A percentile compares a stretch with the other conserved stretches of the same genome.
phyloP scores from a whole-genome alignment of 441 rosid species.

The Pelargonium fulgidum region DNA sequence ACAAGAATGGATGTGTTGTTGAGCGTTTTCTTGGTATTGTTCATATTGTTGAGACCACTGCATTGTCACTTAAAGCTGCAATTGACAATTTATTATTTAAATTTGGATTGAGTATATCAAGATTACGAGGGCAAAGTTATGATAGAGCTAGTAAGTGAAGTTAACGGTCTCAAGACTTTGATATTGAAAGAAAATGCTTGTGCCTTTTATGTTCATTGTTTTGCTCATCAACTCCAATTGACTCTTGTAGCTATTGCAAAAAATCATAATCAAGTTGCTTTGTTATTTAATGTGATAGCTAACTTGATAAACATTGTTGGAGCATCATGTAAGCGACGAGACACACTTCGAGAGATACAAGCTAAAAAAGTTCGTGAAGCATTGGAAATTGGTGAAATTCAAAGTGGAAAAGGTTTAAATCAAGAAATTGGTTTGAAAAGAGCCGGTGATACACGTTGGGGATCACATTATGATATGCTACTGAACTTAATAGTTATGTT shows the following conservation, averaged over 20 bases:
- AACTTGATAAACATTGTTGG: slow-evolving; percentile 8
- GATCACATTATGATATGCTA: slow-evolving; percentile 17
- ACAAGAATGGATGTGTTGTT: not conserved
- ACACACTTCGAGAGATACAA: not conserved
- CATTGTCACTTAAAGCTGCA: not conserved
- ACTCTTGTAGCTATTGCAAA: not conserved
- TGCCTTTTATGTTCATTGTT: slow-evolving; percentile 6
- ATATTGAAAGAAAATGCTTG: not conserved
- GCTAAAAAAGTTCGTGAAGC: not conserved
- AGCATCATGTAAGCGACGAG: not conserved
- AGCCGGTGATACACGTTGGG: slow-evolving; percentile 12
- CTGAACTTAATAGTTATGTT: too few species aligned
- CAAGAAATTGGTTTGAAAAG: too few species aligned
- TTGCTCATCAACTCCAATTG: slow-evolving; percentile 11
- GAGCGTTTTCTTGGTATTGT: not conserved
- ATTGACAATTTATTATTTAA: not conserved
- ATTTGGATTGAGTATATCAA: not conserved
- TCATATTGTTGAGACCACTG: not conserved
- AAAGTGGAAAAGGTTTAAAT: too few species aligned
- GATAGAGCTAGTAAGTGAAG: slow-evolving; percentile 8
- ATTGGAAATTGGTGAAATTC: not conserved
- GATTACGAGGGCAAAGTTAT: slow-evolving; percentile 4
- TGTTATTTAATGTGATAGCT: not conserved
- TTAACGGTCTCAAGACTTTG: not conserved
- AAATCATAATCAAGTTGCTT: not conserved